Evolutionary conservation across 2,329 filamentous ascomycete species (phyloP), one percentile per base, ranked within the genome.

Genomic region (Chlorencoelia australis): DNA sequence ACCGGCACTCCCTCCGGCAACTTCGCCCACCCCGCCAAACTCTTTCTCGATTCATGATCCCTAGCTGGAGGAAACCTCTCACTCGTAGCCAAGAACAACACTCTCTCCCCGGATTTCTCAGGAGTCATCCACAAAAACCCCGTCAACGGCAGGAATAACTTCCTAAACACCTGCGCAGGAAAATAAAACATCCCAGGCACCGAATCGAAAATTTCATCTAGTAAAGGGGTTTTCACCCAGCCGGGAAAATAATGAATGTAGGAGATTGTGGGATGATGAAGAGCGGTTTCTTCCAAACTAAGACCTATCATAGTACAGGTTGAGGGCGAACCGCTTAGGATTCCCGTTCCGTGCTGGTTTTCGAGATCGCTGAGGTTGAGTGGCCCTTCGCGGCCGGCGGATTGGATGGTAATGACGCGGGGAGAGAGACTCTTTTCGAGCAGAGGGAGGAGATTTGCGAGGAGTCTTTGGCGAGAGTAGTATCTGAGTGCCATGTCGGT

Each of bases 391-490:
- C 64, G 60, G 11, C 69, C 66, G 4, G 61, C 73, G 0, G 64
- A 67, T 0, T 71, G 56, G 11, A 78, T 67, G n/a, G 60, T 67
- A 19, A 78, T 63, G 7, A 77, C 71, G 7, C 73, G 67, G 0
- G 68, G 63, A 3, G 37, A 39, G 4, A 72, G 56, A 2, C 54
- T 46, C 0, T 56, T 42, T 1, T 67, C 65, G 1, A 81, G 61
- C 0, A 70, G 61, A 0, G 75, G 74, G 7, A 79, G 64, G 0
- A 81, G 64, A 33, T 75, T 71, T 38, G 64, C 44, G n/a, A 68
- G 59, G 49, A 79, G 70, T 28, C 71, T 69, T 35, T 71, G 62
- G 9, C 75, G 73, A 1, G 68, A 61, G 56, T 79, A 79, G 55
- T 71, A 71, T 7, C 62, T 59, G 11, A 79, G 60, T 6, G 67